Conservation (phyloP, 805 yeast species). For the Myxozyma monticola region DNA sequence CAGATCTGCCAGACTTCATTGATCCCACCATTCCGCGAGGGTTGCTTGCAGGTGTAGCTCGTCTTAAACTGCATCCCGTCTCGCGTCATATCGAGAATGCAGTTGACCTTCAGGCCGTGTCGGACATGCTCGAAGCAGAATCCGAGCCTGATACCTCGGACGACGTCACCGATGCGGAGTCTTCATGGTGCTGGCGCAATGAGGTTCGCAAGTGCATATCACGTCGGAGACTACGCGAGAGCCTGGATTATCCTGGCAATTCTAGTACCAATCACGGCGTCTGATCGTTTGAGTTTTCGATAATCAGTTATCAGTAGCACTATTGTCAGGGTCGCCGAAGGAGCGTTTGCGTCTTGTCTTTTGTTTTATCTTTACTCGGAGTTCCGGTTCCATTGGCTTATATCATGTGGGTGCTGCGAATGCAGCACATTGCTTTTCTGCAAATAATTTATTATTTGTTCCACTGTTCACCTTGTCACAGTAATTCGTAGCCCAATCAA, state of each 20-base stretch:
- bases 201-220: constrained; percentile 27
- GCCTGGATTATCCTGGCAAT: constrained; percentile 3
- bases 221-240: constrained; percentile 22
- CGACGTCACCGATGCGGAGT: constrained; percentile 2
- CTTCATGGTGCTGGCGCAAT: constrained; percentile 25
- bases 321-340: no score
- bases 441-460: no score
- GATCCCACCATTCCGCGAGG: neutral
- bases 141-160: neutral
- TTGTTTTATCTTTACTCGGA: no score
- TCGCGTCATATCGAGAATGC: constrained; percentile 3
- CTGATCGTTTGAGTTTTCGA: neutral
- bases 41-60: neutral
- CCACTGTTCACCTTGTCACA: no score
- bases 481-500: no score
- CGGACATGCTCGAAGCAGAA: neutral
- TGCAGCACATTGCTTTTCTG: no score
- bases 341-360: no score
- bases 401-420: no score
- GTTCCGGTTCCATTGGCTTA: no score
- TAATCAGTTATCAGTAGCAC: no score
- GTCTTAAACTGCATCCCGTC: neutral
- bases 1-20: neutral
- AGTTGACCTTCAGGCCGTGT: constrained; percentile 4
- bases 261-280: neutral